These are phyloP conservation scores for Dinochytrium kinnereticum DNA, from an alignment of 371 early-diverging fungal genomes.

Conservation along the genomic window DNA sequence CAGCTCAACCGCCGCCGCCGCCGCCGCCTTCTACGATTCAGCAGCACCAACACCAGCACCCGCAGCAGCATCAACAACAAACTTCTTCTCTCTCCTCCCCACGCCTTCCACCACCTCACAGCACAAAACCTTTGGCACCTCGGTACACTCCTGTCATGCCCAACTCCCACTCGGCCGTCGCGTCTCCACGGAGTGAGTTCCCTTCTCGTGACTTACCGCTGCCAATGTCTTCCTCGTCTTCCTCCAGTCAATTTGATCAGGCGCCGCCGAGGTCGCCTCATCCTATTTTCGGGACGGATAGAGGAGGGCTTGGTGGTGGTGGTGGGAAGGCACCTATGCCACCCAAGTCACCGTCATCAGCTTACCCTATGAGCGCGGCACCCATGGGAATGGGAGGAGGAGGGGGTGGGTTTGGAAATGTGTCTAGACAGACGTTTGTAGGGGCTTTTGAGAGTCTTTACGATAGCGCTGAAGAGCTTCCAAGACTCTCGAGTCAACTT, in stretches of 20 bases:
- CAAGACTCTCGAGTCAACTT: slow-evolving; percentile 61
- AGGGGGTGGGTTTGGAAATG: not conserved
- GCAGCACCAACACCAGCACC: not conserved
- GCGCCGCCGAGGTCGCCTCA: slow-evolving; percentile 13
- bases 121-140: not conserved
- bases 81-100: not conserved
- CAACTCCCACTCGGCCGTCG: not conserved
- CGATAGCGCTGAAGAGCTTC: slow-evolving; percentile 45
- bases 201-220: not conserved
- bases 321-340: not conserved
- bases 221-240: not conserved
- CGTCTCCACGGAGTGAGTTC: not conserved
- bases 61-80: not conserved
- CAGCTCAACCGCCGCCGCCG: not conserved
- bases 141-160: slow-evolving; percentile 10
- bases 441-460: slow-evolving; percentile 47
- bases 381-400: not conserved
- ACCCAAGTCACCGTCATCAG: slow-evolving; percentile 3
- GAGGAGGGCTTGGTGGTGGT: too few relatives aligned
- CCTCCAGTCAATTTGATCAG: not conserved
- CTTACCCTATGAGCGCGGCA: not conserved
- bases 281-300: not conserved
- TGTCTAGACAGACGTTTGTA: slow-evolving; percentile 30
- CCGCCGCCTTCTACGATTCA: not conserved
- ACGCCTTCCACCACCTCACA: not conserved